phyloP scores from a whole-genome alignment of 106 monocot genomes.

The Iris macrosiphon region DNA sequence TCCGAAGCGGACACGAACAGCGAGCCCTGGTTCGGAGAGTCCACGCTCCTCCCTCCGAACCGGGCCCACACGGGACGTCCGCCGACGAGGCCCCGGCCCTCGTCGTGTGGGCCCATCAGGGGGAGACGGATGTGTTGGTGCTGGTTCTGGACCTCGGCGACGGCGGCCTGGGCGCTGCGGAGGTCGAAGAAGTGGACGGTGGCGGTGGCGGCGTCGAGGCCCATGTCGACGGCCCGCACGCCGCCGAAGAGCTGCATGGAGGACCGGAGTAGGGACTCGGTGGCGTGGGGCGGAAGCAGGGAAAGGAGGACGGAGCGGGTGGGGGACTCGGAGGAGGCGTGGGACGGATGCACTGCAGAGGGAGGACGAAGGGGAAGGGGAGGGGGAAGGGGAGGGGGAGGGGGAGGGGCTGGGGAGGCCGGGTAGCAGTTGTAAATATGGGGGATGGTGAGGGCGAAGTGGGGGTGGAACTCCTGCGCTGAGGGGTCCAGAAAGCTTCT shows the following conservation, averaged over 20 bases:
- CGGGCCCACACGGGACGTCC: constrained; percentile 85
- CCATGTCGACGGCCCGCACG: constrained; percentile 53
- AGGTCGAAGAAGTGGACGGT: constrained; percentile 83
- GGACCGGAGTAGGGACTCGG: constrained; percentile 24
- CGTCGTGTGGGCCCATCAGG: no score
- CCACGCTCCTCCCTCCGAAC: constrained; percentile 40
- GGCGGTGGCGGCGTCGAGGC: constrained; percentile 26
- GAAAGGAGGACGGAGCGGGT: constrained; percentile 57
- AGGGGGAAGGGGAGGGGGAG: constrained; percentile 12
- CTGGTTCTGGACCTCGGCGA: constrained; percentile 60
- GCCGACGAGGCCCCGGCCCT: constrained; percentile 47
- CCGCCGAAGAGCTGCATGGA: constrained; percentile 70
- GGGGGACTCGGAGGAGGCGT: constrained; percentile 7
- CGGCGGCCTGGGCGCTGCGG: constrained; percentile 52
- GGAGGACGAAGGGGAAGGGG: no score
- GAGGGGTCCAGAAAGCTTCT: constrained; percentile 54
- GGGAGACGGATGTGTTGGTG: constrained; percentile 64
- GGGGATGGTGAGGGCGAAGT: constrained; percentile 4
- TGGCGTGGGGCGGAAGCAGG: constrained; percentile 46
- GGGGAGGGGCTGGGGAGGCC: constrained; percentile 19
- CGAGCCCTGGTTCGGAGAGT: constrained; percentile 52
- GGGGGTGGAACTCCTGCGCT: constrained; percentile 75
- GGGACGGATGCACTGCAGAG: no score
- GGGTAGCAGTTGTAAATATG: constrained; percentile 33
- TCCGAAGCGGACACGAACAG: constrained; percentile 64